Conservation (phyloP, 2,329 filamentous ascomycete species). For the Diaporthe sp. region DNA sequence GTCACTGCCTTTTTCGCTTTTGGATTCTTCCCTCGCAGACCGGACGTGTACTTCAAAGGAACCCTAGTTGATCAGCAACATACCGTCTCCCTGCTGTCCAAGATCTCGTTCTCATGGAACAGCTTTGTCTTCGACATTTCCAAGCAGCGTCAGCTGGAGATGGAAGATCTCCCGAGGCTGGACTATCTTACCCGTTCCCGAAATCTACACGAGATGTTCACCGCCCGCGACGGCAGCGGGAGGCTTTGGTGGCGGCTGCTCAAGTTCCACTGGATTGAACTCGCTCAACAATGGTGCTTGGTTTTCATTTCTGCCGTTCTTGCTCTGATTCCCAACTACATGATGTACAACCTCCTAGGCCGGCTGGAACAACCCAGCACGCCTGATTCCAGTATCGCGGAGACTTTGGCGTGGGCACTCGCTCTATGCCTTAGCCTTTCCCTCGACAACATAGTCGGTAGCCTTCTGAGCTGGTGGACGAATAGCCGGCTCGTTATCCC, state of each 20-base stretch:
- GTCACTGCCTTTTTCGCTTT: slow-evolving; percentile 44
- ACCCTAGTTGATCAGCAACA: slow-evolving; percentile 52
- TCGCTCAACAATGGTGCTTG: slow-evolving; percentile 49
- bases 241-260: slow-evolving; percentile 51
- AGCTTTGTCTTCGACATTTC: slow-evolving; percentile 47
- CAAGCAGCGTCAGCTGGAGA: slow-evolving; percentile 47
- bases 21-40: slow-evolving; percentile 49
- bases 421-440: slow-evolving; percentile 47
- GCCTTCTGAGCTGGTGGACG: slow-evolving; percentile 50
- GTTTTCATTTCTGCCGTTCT: slow-evolving; percentile 48
- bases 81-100: slow-evolving; percentile 47
- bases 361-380: slow-evolving; percentile 45
- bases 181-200: slow-evolving; percentile 47
- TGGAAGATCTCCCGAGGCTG: slow-evolving; percentile 49
- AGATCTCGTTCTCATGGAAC: slow-evolving; percentile 50
- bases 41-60: slow-evolving; percentile 48
- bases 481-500: slow-evolving; percentile 49
- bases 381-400: slow-evolving; percentile 40
- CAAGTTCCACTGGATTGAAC: slow-evolving; percentile 43
- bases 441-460: slow-evolving; percentile 48
- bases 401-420: slow-evolving; percentile 49
- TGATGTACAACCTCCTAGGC: slow-evolving; percentile 52
- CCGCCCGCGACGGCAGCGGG: slow-evolving; percentile 39
- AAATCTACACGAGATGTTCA: slow-evolving; percentile 44
- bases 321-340: slow-evolving; percentile 50